Conservation (phyloP, 2,329 filamentous ascomycete genomes). For the Aureobasidium sp. region DNA sequence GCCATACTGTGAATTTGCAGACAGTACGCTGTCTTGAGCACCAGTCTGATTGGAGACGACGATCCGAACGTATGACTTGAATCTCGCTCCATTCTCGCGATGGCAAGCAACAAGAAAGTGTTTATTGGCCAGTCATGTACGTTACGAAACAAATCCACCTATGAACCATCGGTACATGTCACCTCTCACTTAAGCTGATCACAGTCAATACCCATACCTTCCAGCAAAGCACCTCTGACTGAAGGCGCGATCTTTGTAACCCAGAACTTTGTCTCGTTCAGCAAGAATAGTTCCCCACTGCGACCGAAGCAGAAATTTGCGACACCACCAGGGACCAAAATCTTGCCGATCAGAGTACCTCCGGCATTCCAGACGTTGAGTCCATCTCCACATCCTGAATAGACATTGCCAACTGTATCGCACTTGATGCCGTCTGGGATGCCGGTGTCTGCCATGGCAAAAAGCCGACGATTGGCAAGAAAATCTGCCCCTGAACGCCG, state of each 20-base stretch:
- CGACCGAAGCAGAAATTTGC: conserved; percentile 30
- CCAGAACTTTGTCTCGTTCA: conserved; percentile 31
- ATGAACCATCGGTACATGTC: too few species aligned
- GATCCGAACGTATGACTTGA: too few species aligned
- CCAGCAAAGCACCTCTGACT: conserved; percentile 14
- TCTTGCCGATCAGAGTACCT: conserved; percentile 25
- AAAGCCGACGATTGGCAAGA: conserved; percentile 17
- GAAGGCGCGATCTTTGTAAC: neutral
- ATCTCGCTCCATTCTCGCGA: rapidly evolving
- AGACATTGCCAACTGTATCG: conserved; percentile 18
- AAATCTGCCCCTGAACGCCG: conserved; percentile 20
- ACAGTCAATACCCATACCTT: conserved; percentile 4
- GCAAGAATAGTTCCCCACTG: conserved; percentile 38
- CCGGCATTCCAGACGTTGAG: conserved; percentile 17
- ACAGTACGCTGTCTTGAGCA: neutral
- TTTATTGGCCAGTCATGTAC: neutral
- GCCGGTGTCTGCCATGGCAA: conserved; percentile 16
- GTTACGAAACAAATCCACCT: neutral
- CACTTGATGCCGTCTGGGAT: conserved; percentile 19
- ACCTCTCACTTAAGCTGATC: neutral
- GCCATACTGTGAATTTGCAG: neutral
- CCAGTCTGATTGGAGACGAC: too few species aligned
- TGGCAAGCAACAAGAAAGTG: neutral
- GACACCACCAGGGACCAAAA: conserved; percentile 41
- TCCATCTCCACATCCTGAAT: conserved; percentile 18